phyloP scores from a whole-genome alignment of 179 eudicot species.

The Pouteria campechiana region DNA sequence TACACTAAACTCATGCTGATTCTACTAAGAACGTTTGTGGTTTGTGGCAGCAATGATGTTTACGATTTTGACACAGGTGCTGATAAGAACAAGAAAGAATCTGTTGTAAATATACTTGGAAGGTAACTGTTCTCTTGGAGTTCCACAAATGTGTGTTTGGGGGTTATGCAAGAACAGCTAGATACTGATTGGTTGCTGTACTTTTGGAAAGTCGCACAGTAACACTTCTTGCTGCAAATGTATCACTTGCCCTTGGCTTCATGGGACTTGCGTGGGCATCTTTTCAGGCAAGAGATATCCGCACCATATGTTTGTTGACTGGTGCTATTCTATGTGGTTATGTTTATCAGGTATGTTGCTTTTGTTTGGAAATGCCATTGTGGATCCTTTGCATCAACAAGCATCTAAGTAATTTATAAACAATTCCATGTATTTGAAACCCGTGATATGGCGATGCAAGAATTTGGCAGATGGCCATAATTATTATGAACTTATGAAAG shows the following conservation, averaged over 20 bases:
- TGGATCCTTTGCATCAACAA: too few relatives aligned
- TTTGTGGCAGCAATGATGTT: constrained; percentile 98
- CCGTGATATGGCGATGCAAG: too few relatives aligned
- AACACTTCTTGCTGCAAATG: constrained; percentile 57
- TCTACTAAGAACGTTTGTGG: too few relatives aligned
- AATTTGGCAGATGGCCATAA: too few relatives aligned
- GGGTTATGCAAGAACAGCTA: background rate
- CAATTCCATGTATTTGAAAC: too few relatives aligned
- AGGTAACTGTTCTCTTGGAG: constrained; percentile 26
- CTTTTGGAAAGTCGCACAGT: constrained; percentile 58
- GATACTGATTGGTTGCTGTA: constrained; percentile 5
- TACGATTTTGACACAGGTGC: constrained; percentile 99
- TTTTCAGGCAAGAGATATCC: constrained; percentile 41
- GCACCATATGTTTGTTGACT: constrained; percentile 49
- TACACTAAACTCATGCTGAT: too few relatives aligned
- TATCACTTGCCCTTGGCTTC: constrained; percentile 59
- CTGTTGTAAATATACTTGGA: constrained; percentile 75
- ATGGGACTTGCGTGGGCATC: constrained; percentile 56
- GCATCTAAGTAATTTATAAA: too few relatives aligned
- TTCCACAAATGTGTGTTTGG: background rate
- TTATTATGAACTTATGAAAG: background rate
- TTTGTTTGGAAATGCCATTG: too few relatives aligned
- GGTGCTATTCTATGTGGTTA: constrained; percentile 78
- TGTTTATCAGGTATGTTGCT: constrained; percentile 81
- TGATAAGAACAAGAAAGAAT: constrained; percentile 83